Percentiles rank a stretch among this genome's conserved stretches.
These are phyloP conservation scores for Thermoascus crustaceus DNA, from an alignment of 2,329 filamentous ascomycete genomes.

Conservation along the genomic window DNA sequence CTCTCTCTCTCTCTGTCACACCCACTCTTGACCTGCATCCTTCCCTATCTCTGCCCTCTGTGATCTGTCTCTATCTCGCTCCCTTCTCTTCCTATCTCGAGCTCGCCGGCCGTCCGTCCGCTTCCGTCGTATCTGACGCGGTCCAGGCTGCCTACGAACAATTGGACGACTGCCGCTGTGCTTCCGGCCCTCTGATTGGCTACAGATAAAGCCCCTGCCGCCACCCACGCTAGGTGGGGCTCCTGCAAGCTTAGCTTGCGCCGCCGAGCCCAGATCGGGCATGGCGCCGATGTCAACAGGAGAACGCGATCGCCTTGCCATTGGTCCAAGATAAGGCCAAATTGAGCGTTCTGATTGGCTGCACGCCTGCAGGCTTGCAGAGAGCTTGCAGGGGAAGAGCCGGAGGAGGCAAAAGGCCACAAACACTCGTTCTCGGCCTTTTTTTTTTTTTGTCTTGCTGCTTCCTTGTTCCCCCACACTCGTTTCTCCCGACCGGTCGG, in stretches of 20 bases:
- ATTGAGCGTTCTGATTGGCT: neutral
- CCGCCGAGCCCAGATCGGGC: neutral
- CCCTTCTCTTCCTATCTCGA: no score
- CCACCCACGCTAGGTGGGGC: slow-evolving; percentile 3
- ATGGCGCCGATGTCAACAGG: neutral
- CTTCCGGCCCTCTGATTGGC: slow-evolving; percentile 11
- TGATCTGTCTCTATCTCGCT: no score
- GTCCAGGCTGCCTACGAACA: slow-evolving; percentile 7
- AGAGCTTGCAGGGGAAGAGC: no score
- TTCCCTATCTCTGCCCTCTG: no score
- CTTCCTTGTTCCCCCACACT: neutral
- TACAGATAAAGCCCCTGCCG: slow-evolving; percentile 17
- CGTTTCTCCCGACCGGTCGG: slow-evolving; percentile 1
- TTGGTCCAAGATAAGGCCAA: slow-evolving; percentile 2
- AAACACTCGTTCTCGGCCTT: no score
- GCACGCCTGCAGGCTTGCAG: no score
- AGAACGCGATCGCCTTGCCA: neutral
- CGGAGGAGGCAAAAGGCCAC: no score
- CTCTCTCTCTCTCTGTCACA: slow-evolving; percentile 3
- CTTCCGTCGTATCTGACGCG: no score
- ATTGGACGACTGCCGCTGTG: slow-evolving; percentile 10
- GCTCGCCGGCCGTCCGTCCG: no score
- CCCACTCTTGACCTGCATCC: no score
- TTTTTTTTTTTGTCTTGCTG: no score
- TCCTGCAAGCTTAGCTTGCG: neutral